A percentile compares a stretch with the other conserved stretches of the same genome.
Evolutionary conservation across 2,329 filamentous ascomycete species (phyloP).

Genomic region (Aspergillus quadrilineatus): DNA sequence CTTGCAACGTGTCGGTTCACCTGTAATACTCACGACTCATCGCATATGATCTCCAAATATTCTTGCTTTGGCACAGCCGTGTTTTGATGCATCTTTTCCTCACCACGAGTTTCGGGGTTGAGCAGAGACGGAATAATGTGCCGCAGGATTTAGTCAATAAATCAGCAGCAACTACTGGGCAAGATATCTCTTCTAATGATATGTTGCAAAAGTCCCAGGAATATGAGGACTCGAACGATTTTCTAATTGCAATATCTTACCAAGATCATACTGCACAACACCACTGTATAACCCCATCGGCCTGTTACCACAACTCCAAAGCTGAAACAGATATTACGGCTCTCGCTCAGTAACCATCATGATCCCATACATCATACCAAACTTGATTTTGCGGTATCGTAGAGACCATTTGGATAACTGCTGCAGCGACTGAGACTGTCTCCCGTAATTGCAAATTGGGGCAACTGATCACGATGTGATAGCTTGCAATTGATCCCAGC

Average conservation of each 20-base stretch:
- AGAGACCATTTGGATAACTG: not conserved
- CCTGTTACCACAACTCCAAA: not conserved
- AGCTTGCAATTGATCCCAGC: constrained; percentile 2
- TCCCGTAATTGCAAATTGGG: constrained; percentile 6
- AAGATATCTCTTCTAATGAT: no score
- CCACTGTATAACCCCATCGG: constrained; percentile 5
- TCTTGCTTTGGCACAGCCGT: no score
- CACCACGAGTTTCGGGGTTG: no score
- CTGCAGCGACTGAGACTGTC: not conserved
- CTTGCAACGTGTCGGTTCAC: not conserved
- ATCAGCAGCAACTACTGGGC: no score
- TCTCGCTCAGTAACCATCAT: constrained; percentile 9
- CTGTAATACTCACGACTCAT: not conserved
- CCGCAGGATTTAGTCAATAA: no score
- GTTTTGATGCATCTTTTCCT: no score
- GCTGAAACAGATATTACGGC: constrained; percentile 16
- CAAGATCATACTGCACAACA: constrained; percentile 23
- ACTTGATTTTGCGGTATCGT: constrained; percentile 4
- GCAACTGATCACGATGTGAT: constrained; percentile 9
- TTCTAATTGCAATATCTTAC: not conserved
- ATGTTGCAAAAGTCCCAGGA: no score
- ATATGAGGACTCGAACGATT: no score
- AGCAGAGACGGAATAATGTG: no score
- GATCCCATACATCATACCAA: constrained; percentile 14
- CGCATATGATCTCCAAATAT: not conserved